Evolutionary conservation across 306 rosid genomes (phyloP).

Genomic region (Biancaea sappan): DNA sequence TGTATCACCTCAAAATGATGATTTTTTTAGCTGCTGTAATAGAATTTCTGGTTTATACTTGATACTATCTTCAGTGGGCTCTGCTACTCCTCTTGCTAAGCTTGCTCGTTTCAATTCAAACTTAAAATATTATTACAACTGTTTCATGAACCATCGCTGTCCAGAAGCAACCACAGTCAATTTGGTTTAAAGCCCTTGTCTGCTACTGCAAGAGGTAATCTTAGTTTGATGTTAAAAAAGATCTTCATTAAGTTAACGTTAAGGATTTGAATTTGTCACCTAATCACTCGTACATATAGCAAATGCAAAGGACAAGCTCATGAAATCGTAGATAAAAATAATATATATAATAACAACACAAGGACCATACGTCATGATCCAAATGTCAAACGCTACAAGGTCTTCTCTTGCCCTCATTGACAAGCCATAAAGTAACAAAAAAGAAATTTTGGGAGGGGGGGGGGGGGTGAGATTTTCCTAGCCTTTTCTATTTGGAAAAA

Average conservation of each 20-base stretch:
- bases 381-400: conserved; percentile 39
- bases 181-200: conserved; percentile 43
- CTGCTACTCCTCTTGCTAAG: conserved; percentile 4
- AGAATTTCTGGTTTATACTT: conserved; percentile 1
- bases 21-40: conserved; percentile 26
- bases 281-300: conserved; percentile 32
- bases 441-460: not conserved
- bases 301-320: conserved; percentile 35
- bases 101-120: conserved; percentile 30
- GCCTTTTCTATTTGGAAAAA: conserved; percentile 34
- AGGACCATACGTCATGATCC: conserved; percentile 46
- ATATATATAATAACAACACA: not conserved
- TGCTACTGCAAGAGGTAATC: conserved; percentile 9
- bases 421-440: conserved; percentile 40
- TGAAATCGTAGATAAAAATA: conserved; percentile 4
- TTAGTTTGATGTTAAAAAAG: not conserved
- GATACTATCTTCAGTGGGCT: conserved; percentile 9
- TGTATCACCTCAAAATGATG: not conserved
- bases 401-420: conserved; percentile 29
- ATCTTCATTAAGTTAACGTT: conserved; percentile 28
- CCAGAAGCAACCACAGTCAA: conserved; percentile 12
- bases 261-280: conserved; percentile 39
- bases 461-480: conserved; percentile 50
- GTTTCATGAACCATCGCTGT: conserved; percentile 32
- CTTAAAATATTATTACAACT: conserved; percentile 12